Evolutionary conservation across 2,329 filamentous ascomycete species (phyloP).

Genomic region (Pyricularia pennisetigena): DNA sequence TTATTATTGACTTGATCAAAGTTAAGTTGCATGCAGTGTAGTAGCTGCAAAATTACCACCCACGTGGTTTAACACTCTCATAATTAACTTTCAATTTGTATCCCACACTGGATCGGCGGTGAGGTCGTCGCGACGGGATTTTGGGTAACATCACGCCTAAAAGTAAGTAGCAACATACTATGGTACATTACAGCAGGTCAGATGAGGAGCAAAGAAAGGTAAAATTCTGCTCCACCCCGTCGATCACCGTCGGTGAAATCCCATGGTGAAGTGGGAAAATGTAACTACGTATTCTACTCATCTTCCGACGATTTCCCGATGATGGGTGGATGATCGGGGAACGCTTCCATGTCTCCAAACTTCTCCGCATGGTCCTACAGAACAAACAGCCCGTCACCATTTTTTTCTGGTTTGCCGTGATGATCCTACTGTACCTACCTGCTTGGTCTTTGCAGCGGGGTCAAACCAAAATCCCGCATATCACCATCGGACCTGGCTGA

Average conservation of each 20-base stretch:
- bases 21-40: no score
- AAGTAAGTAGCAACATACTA: neutral
- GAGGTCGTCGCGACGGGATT: neutral
- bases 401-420: neutral
- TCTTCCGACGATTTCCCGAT: neutral
- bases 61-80: neutral
- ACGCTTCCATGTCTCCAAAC: neutral
- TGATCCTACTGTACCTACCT: neutral
- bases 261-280: neutral
- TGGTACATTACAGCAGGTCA: neutral
- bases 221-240: neutral
- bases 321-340: neutral
- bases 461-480: neutral
- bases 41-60: neutral
- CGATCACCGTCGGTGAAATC: neutral
- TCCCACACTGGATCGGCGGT: neutral
- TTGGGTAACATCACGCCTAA: neutral
- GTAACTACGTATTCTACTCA: neutral
- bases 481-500: neutral
- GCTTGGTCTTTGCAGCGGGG: neutral
- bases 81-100: neutral
- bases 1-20: no score
- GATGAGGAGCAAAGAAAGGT: neutral
- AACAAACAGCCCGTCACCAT: neutral
- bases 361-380: neutral